Evolutionary conservation across 2,329 filamentous ascomycete genomes (phyloP).

Genomic region (Plectosphaerella sp.): DNA sequence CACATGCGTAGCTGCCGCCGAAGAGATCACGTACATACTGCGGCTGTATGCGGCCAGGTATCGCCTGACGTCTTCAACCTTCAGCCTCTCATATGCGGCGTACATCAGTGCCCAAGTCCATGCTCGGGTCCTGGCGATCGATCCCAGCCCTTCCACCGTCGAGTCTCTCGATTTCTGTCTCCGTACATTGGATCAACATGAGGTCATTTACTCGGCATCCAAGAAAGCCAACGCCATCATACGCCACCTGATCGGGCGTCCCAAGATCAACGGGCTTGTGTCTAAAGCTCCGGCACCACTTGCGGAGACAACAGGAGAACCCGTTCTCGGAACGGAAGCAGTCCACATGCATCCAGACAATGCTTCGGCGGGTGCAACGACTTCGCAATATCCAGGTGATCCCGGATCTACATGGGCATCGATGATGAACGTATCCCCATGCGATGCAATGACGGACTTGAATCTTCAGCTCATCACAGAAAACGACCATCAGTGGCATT

Average conservation of each 20-base stretch:
- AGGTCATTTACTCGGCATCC: slow-evolving; percentile 45
- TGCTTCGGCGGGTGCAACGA: not conserved
- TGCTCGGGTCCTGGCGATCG: slow-evolving; percentile 42
- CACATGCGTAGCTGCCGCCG: slow-evolving; percentile 40
- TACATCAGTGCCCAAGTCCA: slow-evolving; percentile 51
- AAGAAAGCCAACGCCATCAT: slow-evolving; percentile 40
- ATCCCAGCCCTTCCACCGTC: slow-evolving; percentile 31
- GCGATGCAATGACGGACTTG: not conserved
- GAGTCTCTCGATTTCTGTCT: slow-evolving; percentile 36
- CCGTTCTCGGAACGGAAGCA: not conserved
- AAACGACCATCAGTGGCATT: not conserved
- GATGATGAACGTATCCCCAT: no score
- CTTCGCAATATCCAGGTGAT: not conserved
- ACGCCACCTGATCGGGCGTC: slow-evolving; percentile 38
- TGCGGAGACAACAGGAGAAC: not conserved
- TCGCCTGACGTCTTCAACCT: slow-evolving; percentile 40
- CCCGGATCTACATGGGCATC: not conserved
- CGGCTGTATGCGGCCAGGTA: slow-evolving; percentile 39
- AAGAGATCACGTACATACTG: slow-evolving; percentile 36
- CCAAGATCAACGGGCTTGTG: slow-evolving; percentile 23
- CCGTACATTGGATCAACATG: slow-evolving; percentile 41
- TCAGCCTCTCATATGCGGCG: slow-evolving; percentile 50
- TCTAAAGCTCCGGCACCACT: not conserved
- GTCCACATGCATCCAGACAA: not conserved
- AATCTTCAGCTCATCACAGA: not conserved